Base-by-base conservation (phyloP, 768 basidiomycete species). In the Pholiota molesta region DNA sequence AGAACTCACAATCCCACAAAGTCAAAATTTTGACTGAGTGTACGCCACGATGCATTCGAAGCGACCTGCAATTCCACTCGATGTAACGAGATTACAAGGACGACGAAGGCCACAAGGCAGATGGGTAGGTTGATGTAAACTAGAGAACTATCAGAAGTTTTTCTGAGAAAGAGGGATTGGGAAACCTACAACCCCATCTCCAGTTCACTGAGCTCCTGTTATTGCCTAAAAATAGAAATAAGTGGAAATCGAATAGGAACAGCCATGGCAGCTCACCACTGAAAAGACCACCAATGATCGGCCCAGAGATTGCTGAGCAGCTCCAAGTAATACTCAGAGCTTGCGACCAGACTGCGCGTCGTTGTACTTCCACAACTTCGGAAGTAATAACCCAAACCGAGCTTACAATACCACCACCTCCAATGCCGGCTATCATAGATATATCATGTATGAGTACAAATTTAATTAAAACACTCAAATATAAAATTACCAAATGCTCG, bases 341-440 rank as follows among this genome's bases (percentile, higher is more conserved):
- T 72, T 91, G 90, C 11, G 90, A 92, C 92, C 91, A 94, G 72
- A 87, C 91, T 53, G 91, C 88, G 60, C 91, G 85, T 61, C 82
- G 77, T 62, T 77, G 79, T 29, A 86, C 81, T 72, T 88, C 86
- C 44, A 94, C 92, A 61, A 95, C 86, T 72, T 95, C 92, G 65
- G 92, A 84, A 49, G 91, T 93, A 61, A 95, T 88, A 23, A 91
- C 86, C 93, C 93, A 94, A 37, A 94, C 92, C 45, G 89, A 83
- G 71, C 86, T 86, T 61, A 94, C 92, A 65, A 95, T 93, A 9
- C 93, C 93, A 37, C 93, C 93, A 16, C 89, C 93, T n/a, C 93
- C 93, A 61, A 92, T 79, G 45, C 93, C 93, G 62, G 91, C 89
- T 81, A 57, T 37, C 19, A 42, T 31, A 53, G 13, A 42, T 55